Evolutionary conservation across 179 eudicot species (phyloP).

Genomic region (Silene coronaria): DNA sequence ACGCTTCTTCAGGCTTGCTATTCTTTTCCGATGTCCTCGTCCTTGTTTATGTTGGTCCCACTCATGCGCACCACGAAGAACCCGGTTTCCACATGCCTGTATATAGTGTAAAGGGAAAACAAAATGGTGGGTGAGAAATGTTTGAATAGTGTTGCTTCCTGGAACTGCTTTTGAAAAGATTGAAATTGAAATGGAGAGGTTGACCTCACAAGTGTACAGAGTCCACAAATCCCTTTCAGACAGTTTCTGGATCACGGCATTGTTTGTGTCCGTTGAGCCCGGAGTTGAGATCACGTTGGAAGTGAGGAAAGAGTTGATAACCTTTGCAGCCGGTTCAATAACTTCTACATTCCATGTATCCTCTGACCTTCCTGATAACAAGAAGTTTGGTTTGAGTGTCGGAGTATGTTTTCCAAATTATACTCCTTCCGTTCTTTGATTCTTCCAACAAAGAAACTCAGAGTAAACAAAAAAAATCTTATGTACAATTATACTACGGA

Average conservation of each 20-base stretch:
- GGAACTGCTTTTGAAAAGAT: background rate
- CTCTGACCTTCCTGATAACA: constrained; percentile 45
- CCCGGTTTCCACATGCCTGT: constrained; percentile 76
- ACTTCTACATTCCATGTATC: constrained; percentile 59
- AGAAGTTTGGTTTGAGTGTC: background rate
- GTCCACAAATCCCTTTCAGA: constrained; percentile 78
- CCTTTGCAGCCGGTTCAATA: constrained; percentile 52
- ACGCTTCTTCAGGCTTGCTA: constrained; percentile 42
- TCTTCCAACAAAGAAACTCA: too few species aligned
- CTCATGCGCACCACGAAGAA: constrained; percentile 82
- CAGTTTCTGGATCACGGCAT: constrained; percentile 26
- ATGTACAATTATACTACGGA: background rate
- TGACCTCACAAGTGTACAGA: constrained; percentile 69
- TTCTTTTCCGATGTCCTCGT: constrained; percentile 67
- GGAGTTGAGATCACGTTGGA: constrained; percentile 23
- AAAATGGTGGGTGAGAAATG: background rate
- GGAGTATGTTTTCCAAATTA: background rate
- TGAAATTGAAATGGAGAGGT: background rate
- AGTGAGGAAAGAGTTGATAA: constrained; percentile 45
- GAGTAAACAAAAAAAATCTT: too few species aligned
- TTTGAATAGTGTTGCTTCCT: background rate
- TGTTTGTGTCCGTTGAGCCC: constrained; percentile 16
- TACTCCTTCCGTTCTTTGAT: background rate
- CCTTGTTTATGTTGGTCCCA: constrained; percentile 93
- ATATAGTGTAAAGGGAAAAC: constrained; percentile 7